Percentiles rank a stretch among this genome's conserved stretches.
phyloP scores from a whole-genome alignment of 1,284 basidiomycete species.

The Apiotrichum brassicae region DNA sequence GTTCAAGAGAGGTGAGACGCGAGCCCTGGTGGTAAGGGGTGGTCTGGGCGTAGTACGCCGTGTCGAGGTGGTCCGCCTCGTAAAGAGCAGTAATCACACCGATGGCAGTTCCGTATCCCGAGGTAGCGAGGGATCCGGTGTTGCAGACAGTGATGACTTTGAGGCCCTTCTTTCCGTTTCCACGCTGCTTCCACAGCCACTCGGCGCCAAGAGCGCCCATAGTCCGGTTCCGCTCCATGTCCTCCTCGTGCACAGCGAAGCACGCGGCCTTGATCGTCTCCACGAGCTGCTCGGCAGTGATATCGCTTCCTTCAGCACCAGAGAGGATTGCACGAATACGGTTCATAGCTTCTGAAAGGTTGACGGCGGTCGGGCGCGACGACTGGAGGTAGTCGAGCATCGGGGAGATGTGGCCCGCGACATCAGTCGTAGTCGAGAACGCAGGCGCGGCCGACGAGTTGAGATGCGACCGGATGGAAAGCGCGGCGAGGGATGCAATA shows the following conservation, averaged over 20 bases:
- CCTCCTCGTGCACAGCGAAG: conserved; percentile 65
- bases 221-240: conserved; percentile 69
- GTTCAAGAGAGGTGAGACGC: conserved; percentile 72
- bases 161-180: conserved; percentile 50
- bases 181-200: conserved; percentile 63
- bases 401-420: conserved; percentile 35
- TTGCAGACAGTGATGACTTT: conserved; percentile 93
- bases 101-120: conserved; percentile 86
- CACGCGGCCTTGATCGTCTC: conserved; percentile 54
- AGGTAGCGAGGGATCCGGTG: conserved; percentile 85
- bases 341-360: conserved; percentile 73
- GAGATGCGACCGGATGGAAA: conserved; percentile 62
- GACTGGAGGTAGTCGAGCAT: conserved; percentile 68
- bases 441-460: conserved; percentile 16
- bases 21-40: conserved; percentile 79
- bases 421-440: conserved; percentile 25
- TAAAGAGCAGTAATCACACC: conserved; percentile 86
- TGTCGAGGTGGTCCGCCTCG: conserved; percentile 65
- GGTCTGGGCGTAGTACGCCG: conserved; percentile 84
- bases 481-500: conserved; percentile 81
- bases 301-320: conserved; percentile 38
- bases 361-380: conserved; percentile 88
- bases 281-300: conserved; percentile 49
- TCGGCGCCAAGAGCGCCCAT: conserved; percentile 78
- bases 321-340: conserved; percentile 54